phyloP scores from a whole-genome alignment of 768 basidiomycete genomes.

The Kockovaella imperatae region DNA sequence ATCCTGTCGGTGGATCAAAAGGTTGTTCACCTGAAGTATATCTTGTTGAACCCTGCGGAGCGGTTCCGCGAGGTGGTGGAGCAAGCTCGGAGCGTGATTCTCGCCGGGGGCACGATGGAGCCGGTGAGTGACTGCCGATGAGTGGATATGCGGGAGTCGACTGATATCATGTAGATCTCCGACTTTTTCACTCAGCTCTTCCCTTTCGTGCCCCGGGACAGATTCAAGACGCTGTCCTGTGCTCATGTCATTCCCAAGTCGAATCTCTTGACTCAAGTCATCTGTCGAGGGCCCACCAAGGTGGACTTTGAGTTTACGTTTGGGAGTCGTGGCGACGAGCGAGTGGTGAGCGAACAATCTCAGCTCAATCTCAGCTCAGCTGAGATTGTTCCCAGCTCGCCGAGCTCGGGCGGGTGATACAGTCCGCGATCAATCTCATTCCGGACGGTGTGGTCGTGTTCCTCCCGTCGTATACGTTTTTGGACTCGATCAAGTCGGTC shows the following conservation, averaged over 20 bases:
- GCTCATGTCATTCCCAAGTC: conserved; percentile 79
- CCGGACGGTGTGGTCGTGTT: conserved; percentile 89
- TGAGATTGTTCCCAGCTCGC: conserved; percentile 50
- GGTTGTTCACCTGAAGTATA: conserved; percentile 68
- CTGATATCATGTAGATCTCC: conserved; percentile 57
- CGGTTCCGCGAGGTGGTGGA: conserved; percentile 78
- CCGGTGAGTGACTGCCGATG: conserved; percentile 55
- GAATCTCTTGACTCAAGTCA: conserved; percentile 67
- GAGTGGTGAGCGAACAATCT: conserved; percentile 51
- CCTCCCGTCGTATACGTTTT: conserved; percentile 80
- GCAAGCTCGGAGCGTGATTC: conserved; percentile 68
- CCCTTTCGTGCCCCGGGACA: conserved; percentile 54
- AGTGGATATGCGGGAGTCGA: not conserved
- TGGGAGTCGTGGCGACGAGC: conserved; percentile 59
- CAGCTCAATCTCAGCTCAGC: not conserved
- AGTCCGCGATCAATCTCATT: conserved; percentile 69
- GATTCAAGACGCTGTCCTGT: conserved; percentile 76
- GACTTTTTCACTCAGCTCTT: conserved; percentile 80
- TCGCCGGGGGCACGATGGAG: conserved; percentile 97
- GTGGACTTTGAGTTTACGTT: conserved; percentile 73
- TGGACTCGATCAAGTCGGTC: conserved; percentile 57
- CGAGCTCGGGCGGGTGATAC: conserved; percentile 74
- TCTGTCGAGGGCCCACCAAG: conserved; percentile 68
- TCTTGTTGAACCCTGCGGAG: conserved; percentile 83
- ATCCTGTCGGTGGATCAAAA: conserved; percentile 52